These are phyloP conservation scores for Grifola frondosa DNA, from an alignment of 1,284 basidiomycete genomes.

Conservation along the genomic window DNA sequence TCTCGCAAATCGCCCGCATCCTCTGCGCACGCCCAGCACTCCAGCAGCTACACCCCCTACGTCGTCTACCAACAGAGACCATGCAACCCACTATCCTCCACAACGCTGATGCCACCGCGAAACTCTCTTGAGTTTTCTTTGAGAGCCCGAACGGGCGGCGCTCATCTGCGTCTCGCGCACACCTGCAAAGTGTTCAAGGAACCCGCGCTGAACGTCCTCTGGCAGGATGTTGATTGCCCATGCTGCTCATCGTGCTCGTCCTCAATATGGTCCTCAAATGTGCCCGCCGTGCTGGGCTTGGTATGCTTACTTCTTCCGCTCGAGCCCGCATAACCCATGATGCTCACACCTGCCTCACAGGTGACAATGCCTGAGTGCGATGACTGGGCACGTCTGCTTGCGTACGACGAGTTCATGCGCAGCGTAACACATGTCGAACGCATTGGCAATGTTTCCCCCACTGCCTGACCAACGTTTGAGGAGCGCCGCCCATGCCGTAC, in stretches of 20 bases:
- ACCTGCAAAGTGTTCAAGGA: constrained; percentile 71
- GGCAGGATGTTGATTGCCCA: constrained; percentile 75
- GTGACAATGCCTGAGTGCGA: constrained; percentile 56
- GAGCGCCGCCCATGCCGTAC: constrained; percentile 58
- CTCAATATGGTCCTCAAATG: constrained; percentile 65
- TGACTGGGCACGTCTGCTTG: constrained; percentile 66
- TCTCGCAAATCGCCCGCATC: constrained; percentile 33
- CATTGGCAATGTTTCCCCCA: constrained; percentile 57
- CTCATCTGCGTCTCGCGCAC: constrained; percentile 63
- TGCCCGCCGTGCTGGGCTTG: constrained; percentile 63
- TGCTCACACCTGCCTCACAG: constrained; percentile 35
- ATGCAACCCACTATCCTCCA: constrained; percentile 60
- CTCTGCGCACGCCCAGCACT: constrained; percentile 34
- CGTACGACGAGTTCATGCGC: constrained; percentile 63
- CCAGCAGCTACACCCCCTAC: constrained; percentile 40
- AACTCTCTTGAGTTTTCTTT: constrained; percentile 65
- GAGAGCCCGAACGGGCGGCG: constrained; percentile 61
- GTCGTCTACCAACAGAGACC: constrained; percentile 45
- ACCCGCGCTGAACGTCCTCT: constrained; percentile 69
- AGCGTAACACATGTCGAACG: constrained; percentile 68
- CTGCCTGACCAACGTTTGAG: constrained; percentile 64
- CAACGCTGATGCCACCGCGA: constrained; percentile 60
- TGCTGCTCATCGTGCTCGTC: constrained; percentile 69
- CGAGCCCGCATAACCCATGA: constrained; percentile 10
- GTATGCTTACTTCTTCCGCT: constrained; percentile 47